Percentiles rank a stretch among this genome's conserved stretches.
These are phyloP conservation scores for Inga oerstediana DNA, from an alignment of 306 rosid genomes.

Conservation along the genomic window DNA sequence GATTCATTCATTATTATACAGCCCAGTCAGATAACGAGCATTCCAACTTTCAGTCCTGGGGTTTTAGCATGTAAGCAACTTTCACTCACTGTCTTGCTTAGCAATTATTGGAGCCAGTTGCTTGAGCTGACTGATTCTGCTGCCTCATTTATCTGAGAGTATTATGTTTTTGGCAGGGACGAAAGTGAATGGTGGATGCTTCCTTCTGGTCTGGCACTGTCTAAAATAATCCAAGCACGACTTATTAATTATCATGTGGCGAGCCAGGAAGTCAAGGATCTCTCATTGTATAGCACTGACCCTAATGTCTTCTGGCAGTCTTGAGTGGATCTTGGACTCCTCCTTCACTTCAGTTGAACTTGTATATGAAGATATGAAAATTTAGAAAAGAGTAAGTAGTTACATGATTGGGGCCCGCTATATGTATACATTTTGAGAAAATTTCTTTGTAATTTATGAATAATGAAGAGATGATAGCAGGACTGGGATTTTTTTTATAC, in stretches of 20 bases:
- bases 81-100: neutral
- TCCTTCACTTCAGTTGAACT: neutral
- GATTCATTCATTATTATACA: conserved; percentile 70
- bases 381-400: neutral
- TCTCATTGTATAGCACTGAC: conserved; percentile 79
- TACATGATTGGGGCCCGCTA: neutral
- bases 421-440: neutral
- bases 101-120: conserved; percentile 8
- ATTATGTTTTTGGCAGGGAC: conserved; percentile 62
- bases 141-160: neutral
- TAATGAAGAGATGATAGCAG: neutral
- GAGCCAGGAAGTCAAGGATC: conserved; percentile 93
- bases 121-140: conserved; percentile 4
- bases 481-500: neutral
- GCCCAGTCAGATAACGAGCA: conserved; percentile 54
- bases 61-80: conserved; percentile 80
- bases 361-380: neutral
- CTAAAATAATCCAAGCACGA: conserved; percentile 82
- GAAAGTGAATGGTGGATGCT: conserved; percentile 99
- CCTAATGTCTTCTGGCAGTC: conserved; percentile 84
- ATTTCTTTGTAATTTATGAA: too few species aligned
- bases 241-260: conserved; percentile 87
- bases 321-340: conserved; percentile 31
- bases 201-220: conserved; percentile 75
- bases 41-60: conserved; percentile 78